Base-by-base conservation (phyloP, 805 yeast species). In the Metschnikowia bowlesiae region DNA sequence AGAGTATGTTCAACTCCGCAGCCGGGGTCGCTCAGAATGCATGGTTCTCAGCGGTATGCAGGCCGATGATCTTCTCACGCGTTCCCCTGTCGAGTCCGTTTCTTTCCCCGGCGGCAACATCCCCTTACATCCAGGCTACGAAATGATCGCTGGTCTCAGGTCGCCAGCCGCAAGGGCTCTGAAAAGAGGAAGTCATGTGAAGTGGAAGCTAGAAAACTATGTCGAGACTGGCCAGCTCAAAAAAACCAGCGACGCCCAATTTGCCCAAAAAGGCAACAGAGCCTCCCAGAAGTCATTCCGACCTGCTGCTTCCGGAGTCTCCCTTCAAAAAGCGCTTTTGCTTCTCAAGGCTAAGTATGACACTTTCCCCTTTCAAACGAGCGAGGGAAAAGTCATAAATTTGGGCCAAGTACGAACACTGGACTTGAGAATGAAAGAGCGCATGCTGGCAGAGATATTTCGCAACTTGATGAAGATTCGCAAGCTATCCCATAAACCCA, bases 341-440 rank as follows among this genome's bases (percentile, higher is more conserved):
- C 46, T 67, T 8, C 55, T 73, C 35, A 59, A 61, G 47, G 54
- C 65, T 29, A 68, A 63, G 46, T 71, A 64, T 52, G 74, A 70
- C 46, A 56, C 53, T 38, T 48, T 50, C 35, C 49, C 55, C 7
- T 56, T 73, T 14, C 62, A 62, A 13, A 61, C 64, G 36, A 51
- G 47, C 2, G 44, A 59, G 8, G 74, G 74, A 8, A 52, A 60
- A 13, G 43, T 41, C 2, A 55, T 72, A 22, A 52, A 62, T 34
- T 41, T 68, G n/a, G 58, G 61, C 16, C 52, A 53, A 22, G 52
- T 71, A 16, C 50, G 46, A 7, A 56, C 68, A 2, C 49, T 48
- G 9, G 69, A 67, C 45, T 55, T 73, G 44, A 54, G 51, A 9
- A 53, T 57, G 14, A 51, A 53, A 10, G 56, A 65, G 29, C 53